Percentiles rank a stretch among this genome's conserved stretches.
Evolutionary conservation across 2,329 filamentous ascomycete genomes (phyloP).

Genomic region (Calcarisporium arbuscula): DNA sequence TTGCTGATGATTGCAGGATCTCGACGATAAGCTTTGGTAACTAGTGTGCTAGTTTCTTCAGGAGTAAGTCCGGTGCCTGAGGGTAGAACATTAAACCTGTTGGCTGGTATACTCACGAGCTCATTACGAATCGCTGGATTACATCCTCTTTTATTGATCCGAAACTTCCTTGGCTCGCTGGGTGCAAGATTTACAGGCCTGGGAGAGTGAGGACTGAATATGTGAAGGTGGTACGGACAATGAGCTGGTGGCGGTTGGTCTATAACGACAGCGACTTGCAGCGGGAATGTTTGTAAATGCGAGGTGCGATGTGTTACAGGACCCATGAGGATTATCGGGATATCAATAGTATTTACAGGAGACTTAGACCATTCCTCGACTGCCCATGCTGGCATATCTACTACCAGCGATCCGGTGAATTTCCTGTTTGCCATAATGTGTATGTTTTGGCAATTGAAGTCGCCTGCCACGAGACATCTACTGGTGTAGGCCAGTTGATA

Average conservation of each 20-base stretch:
- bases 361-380: not conserved
- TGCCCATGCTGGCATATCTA: not conserved
- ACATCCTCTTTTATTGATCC: too few species aligned
- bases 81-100: too few species aligned
- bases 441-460: not conserved
- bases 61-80: too few species aligned
- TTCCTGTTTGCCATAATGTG: conserved; percentile 1
- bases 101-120: too few species aligned
- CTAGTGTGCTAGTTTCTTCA: too few species aligned
- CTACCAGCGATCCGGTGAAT: too few species aligned
- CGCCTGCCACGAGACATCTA: conserved; percentile 8
- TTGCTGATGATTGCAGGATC: too few species aligned
- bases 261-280: conserved; percentile 6
- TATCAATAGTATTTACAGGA: not conserved
- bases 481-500: conserved; percentile 8
- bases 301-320: conserved; percentile 4
- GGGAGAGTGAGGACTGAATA: conserved; percentile 7
- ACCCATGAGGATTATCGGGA: not conserved
- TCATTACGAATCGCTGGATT: too few species aligned
- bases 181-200: too few species aligned
- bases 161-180: too few species aligned
- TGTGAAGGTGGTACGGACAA: conserved; percentile 12
- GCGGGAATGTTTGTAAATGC: conserved; percentile 8
- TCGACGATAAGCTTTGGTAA: too few species aligned
- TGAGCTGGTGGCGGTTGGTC: conserved; percentile 7